Evolutionary conservation across 345 rosid genomes (phyloP), one percentile per base, ranked within the genome.

Genomic region (Rhodamnia argentea): DNA sequence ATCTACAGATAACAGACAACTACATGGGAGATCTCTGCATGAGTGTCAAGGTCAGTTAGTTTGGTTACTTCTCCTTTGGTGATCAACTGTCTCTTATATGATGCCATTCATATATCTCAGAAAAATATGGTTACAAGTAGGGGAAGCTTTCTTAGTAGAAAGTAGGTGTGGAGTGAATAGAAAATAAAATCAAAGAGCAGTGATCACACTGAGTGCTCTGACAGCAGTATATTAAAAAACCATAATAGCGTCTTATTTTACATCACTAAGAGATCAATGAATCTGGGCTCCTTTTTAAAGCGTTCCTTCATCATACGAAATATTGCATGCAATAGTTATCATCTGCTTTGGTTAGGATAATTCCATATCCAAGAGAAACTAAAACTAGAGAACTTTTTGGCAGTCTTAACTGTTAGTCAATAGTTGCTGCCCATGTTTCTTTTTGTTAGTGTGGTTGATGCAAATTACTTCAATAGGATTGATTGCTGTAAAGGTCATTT

Each of bases 11-110:
- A 54, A 87, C 91, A 70, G 93, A 90, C 84, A 88, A 92, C 90
- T 88, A 93, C 90, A 94, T 95, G 98, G 94, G 93, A 91, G 96
- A 96, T 85, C 90, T 95, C 51, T 93, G 95, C 84, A 87, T 89
- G 86, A 85, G 93, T 89, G 92, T 95, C 70, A 95, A 94, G 95
- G 99, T 95, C 55, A 85, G 94, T 89, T 56, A 50, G 55, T 83
- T 83, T 78, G 51, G 76, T 74, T 27, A 55, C 50, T 26, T 83
- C 85, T 18, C 18, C 23, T 64, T 44, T 42, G 54, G 16, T 29
- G 42, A 20, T 62, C 54, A 50, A 40, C 7, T 24, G 55, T 2
- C 5, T 16, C 24, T 75, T 29, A 37, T 42, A 57, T 29, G 50
- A 15, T 42, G 26, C 42, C 13, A 76, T n/a, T 76, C 9, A 16